phyloP scores from a whole-genome alignment of 2,329 filamentous ascomycete species.

The Stemphylium beticola region DNA sequence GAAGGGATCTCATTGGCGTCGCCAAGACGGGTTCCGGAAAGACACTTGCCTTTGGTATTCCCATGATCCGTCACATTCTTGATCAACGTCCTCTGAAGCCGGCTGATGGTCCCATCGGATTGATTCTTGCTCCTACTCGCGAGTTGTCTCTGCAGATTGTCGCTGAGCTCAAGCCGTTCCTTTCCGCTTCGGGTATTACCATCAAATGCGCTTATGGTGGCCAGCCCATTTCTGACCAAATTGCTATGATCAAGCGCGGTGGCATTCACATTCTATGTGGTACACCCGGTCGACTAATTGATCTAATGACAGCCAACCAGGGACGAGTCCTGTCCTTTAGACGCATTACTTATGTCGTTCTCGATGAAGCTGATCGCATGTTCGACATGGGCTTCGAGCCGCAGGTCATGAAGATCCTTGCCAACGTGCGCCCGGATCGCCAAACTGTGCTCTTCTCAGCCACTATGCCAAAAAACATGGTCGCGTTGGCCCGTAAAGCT shows the following conservation, averaged over 20 bases:
- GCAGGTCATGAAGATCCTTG: constrained; percentile 95
- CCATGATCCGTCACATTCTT: constrained; percentile 98
- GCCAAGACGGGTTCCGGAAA: constrained; percentile 98
- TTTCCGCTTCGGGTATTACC: constrained; percentile 83
- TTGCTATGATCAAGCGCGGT: constrained; percentile 92
- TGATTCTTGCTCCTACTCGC: constrained; percentile 93
- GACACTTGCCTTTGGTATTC: constrained; percentile 91
- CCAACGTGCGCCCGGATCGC: constrained; percentile 86
- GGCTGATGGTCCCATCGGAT: constrained; percentile 82
- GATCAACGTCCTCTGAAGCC: constrained; percentile 84
- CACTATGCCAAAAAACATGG: constrained; percentile 93
- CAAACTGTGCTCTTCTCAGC: constrained; percentile 97
- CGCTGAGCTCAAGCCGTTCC: constrained; percentile 90
- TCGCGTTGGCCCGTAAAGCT: constrained; percentile 86
- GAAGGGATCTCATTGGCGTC: constrained; percentile 92
- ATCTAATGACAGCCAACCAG: constrained; percentile 89
- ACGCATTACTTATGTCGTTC: constrained; percentile 89
- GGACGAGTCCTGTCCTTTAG: constrained; percentile 92
- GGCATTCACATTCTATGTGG: constrained; percentile 89
- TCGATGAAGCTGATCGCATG: constrained; percentile 98
- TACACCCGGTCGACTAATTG: constrained; percentile 93
- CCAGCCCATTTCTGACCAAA: constrained; percentile 95
- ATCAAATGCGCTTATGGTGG: constrained; percentile 94
- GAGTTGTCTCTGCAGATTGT: constrained; percentile 95
- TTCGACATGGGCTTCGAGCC: constrained; percentile 99